phyloP scores from a whole-genome alignment of 2,329 filamentous ascomycete genomes.

The Aureobasidium pullulans region DNA sequence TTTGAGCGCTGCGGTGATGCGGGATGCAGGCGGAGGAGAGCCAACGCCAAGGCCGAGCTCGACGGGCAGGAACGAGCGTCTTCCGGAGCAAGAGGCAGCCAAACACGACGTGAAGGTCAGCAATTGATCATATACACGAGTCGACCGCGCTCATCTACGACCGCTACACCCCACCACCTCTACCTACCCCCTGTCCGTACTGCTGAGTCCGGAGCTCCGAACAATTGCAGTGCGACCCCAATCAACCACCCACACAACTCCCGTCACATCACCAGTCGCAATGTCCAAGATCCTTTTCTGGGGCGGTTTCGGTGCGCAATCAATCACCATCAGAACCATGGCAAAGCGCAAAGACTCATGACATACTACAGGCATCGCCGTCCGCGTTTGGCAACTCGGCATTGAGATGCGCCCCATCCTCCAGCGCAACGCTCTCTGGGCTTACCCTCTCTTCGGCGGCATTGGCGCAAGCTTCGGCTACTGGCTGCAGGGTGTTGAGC shows the following conservation, averaged over 20 bases:
- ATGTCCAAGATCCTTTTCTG: constrained; percentile 63
- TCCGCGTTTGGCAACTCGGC: constrained; percentile 92
- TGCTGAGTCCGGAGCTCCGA: neutral
- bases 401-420: constrained; percentile 98
- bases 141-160: neutral
- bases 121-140: neutral
- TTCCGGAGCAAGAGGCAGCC: neutral
- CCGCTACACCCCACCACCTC: neutral
- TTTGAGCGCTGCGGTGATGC: neutral
- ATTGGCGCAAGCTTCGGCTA: constrained; percentile 91
- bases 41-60: constrained; percentile 12
- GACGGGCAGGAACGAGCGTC: constrained; percentile 9
- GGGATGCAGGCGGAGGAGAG: neutral
- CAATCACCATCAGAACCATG: neutral
- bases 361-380: constrained; percentile 63
- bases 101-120: constrained; percentile 10
- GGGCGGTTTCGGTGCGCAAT: constrained; percentile 71
- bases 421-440: constrained; percentile 76
- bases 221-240: neutral
- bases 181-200: neutral
- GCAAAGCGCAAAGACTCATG: constrained; percentile 14
- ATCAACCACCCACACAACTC: neutral
- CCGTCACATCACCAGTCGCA: constrained; percentile 9
- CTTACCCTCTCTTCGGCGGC: constrained; percentile 80
- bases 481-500: constrained; percentile 88